A percentile compares a stretch with the other conserved stretches of the same genome.
These are phyloP conservation scores for Calonectria fujianensis DNA, from an alignment of 2,329 filamentous ascomycete species.

Conservation along the genomic window DNA sequence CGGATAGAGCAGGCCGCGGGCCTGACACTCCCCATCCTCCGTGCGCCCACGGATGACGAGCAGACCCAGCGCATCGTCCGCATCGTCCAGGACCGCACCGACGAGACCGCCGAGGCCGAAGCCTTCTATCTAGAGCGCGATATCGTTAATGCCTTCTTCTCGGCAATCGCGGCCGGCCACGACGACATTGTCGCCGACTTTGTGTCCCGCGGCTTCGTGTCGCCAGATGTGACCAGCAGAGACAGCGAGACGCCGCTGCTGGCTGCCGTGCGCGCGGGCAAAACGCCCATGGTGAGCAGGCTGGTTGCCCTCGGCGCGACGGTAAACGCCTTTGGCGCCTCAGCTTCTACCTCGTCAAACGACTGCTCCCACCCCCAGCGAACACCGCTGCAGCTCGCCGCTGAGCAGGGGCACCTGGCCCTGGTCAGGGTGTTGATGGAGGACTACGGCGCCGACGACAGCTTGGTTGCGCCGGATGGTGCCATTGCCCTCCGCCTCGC, in stretches of 20 bases:
- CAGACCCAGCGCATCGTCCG: neutral
- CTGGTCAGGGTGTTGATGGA: conserved; percentile 65
- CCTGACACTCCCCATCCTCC: conserved; percentile 49
- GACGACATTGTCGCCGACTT: conserved; percentile 57
- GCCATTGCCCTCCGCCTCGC: conserved; percentile 68
- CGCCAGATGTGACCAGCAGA: conserved; percentile 59
- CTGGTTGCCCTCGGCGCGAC: conserved; percentile 61
- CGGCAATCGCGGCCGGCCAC: conserved; percentile 53
- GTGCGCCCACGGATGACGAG: conserved; percentile 23
- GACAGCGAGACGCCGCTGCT: conserved; percentile 60
- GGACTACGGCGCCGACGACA: conserved; percentile 64
- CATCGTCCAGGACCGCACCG: neutral
- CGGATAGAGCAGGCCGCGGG: conserved; percentile 47
- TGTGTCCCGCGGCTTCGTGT: conserved; percentile 60
- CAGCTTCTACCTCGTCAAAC: neutral
- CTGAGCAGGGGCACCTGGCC: conserved; percentile 62
- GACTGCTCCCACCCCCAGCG: conserved; percentile 48
- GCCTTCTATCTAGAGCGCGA: conserved; percentile 46
- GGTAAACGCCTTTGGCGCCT: conserved; percentile 55
- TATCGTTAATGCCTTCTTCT: conserved; percentile 58
- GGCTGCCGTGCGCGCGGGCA: conserved; percentile 58
- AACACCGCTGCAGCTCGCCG: conserved; percentile 68
- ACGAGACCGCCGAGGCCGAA: neutral
- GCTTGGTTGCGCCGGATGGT: conserved; percentile 66
- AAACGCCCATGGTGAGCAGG: conserved; percentile 57